phyloP scores from a whole-genome alignment of 345 rosid species.

The Gossypium stocksii region DNA sequence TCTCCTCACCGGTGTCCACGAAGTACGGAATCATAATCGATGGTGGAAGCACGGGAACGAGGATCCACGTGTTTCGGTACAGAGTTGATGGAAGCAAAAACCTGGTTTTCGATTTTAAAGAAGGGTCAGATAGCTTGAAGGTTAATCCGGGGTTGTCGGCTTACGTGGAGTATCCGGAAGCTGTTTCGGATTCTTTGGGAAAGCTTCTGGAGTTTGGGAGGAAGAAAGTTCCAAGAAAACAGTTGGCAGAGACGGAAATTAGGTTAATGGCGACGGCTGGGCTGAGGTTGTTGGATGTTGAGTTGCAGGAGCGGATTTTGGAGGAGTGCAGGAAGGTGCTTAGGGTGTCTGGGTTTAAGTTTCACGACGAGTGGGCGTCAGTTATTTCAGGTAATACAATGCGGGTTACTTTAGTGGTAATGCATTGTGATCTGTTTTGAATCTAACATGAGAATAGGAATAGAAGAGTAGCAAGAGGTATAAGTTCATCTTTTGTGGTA shows the following conservation, averaged over 20 bases:
- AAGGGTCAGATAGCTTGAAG: slow-evolving; percentile 46
- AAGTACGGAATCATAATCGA: slow-evolving; percentile 15
- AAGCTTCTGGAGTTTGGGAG: slow-evolving; percentile 66
- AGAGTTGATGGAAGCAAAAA: neutral
- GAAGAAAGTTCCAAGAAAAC: slow-evolving; percentile 42
- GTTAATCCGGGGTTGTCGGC: slow-evolving; percentile 82
- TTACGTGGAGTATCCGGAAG: slow-evolving; percentile 46
- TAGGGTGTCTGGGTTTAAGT: slow-evolving; percentile 60
- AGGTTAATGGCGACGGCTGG: slow-evolving; percentile 97
- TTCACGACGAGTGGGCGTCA: slow-evolving; percentile 64
- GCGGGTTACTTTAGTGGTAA: slow-evolving; percentile 23
- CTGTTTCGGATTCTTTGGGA: slow-evolving; percentile 49
- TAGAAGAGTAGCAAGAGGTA: neutral
- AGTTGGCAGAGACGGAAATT: slow-evolving; percentile 63
- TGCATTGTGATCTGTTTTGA: neutral
- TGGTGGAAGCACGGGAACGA: slow-evolving; percentile 15
- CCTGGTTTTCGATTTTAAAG: slow-evolving; percentile 46
- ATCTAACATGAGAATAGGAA: neutral
- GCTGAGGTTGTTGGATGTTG: slow-evolving; percentile 56
- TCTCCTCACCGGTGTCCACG: neutral
- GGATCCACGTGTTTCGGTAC: slow-evolving; percentile 21
- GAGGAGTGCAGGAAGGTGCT: slow-evolving; percentile 49
- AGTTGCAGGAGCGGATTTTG: slow-evolving; percentile 53
- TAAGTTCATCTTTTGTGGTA: neutral
- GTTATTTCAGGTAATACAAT: slow-evolving; percentile 68